Evolutionary conservation across 495 filamentous ascomycete species (phyloP), one percentile per base, ranked within the genome.

Genomic region (Penicillium maclennaniae): DNA sequence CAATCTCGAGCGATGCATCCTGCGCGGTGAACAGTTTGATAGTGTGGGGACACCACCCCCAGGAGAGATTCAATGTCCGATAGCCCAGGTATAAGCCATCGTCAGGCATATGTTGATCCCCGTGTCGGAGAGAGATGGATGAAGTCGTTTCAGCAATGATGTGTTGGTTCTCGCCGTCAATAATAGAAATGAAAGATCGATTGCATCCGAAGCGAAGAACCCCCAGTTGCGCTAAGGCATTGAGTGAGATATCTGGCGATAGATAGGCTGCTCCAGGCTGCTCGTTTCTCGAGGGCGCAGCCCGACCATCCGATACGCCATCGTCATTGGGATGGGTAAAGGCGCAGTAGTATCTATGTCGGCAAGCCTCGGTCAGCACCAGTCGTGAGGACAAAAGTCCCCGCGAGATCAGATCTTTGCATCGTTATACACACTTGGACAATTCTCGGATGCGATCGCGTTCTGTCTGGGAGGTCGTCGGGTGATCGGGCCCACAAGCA

Each of bases 161-260:
- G 47, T 81, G 79, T 54, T 81, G 75, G 38, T 69, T 60, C 12
- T 73, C 60, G 21, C 69, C 62, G 53, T 82, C 83, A 51, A 83
- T 76, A 23, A 87, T 67, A 0, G 77, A 79, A 17, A 85, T 73
- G 49, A 86, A 71, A 8, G 67, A 72, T 6, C 79, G 77, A 36
- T 69, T 70, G 27, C 71, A 74, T 31, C 76, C 69, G 37, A 84
- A 60, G 14, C 79, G 74, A 47, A 79, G 73, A 34, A 77, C 67
- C 0, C 79, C 82, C n/a, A 87, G 68, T 62, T 87, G 83, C 8
- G 82, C 74, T 50, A 88, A 77, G 1, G 81, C 80, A 0, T 80
- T 79, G 5, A 88, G 67, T 17, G 76, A 76, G 7, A 77, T 73
- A 55, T 88, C 85, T 5, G 62, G 61, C 19, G 70, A 72, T 7